Evolutionary conservation across 108 stramenopile genomes (phyloP).

Genomic region (Cyclotella choctawhatcheeana): DNA sequence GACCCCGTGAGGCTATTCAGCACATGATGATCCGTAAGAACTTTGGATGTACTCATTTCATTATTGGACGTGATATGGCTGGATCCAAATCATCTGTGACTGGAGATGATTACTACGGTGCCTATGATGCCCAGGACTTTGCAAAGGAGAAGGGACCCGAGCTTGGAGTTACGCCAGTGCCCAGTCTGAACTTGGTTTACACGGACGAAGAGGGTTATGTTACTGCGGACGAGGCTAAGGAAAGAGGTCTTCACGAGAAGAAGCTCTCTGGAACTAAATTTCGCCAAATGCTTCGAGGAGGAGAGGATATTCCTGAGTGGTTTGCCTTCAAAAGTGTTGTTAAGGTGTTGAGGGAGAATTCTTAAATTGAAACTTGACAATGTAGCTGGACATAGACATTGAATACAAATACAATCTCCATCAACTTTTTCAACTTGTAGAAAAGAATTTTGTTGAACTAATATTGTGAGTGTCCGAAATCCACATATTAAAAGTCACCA

Average conservation of each 20-base stretch:
- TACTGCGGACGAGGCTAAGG: constrained; percentile 96
- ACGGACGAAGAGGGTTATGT: constrained; percentile 98
- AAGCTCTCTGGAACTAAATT: constrained; percentile 99
- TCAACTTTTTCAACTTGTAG: too few relatives aligned
- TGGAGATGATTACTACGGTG: constrained; percentile 99
- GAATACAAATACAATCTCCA: too few relatives aligned
- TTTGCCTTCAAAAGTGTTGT: constrained; percentile 99
- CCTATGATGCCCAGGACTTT: constrained; percentile 98
- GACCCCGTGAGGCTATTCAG: constrained; percentile 99
- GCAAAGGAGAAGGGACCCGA: constrained; percentile 86
- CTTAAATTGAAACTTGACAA: constrained; percentile 30
- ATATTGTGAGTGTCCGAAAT: too few relatives aligned
- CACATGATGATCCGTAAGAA: constrained; percentile 99
- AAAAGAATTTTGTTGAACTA: too few relatives aligned
- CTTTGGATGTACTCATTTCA: constrained; percentile 99
- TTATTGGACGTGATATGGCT: constrained; percentile 99
- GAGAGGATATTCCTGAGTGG: constrained; percentile 99
- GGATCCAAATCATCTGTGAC: constrained; percentile 96
- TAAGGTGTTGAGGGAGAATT: constrained; percentile 89
- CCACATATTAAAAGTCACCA: too few relatives aligned
- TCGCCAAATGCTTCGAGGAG: constrained; percentile 98
- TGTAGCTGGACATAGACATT: neutral
- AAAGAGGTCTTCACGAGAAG: constrained; percentile 80
- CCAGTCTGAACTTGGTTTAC: constrained; percentile 96
- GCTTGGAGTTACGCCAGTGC: constrained; percentile 94